Evolutionary conservation across 2,329 filamentous ascomycete species (phyloP), one percentile per base, ranked within the genome.

Genomic region (Colletotrichum chlorophyti): DNA sequence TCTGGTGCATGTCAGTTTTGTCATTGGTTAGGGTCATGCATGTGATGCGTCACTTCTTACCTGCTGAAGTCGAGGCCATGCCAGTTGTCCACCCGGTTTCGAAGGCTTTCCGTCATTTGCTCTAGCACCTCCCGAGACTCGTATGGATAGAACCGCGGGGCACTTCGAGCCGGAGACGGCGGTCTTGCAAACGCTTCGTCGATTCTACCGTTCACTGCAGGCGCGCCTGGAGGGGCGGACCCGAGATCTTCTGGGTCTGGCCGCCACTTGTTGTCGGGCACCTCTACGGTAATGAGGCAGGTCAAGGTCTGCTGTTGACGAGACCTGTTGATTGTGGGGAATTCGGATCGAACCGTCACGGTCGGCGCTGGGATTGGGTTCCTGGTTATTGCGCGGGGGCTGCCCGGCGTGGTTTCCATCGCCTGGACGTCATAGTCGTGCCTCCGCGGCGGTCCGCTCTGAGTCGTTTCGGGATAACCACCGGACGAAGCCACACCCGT

Each of bases 381-480:
- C 66, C 89, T 91, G 9, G 87, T 83, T 17, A 89, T 83, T 6
- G 82, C 76, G 32, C 90, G 87, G 6, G 92, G 90, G 73, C 87
- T 93, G 63, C 85, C 84, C 15, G 96, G 81, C 29, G 88, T 90
- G 0, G 91, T 91, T 73, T 97, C 94, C 91, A 97, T 97, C 4
- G 93, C 93, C 72, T 98, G 94, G 14, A 97, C 86, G 69, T 98
- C 95, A 69, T 97, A 98, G 70, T 98, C 94, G 69, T 97, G 93
- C 53, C 90, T 89, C 66, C 93, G 86, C 35, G 83, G 82, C 32
- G 85, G 85, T 6, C 83, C 84, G 67, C 85, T 89, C 65, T 91
- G 87, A 14, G 87, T 86, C 3, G 88, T 88, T 62, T 94, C 91
- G 23, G 88, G 83, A 69, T 96, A 97, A 41, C 93, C 92, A 19